Evolutionary conservation across 2,329 filamentous ascomycete genomes (phyloP), one percentile per base, ranked within the genome.

Genomic region (Fonsecaea multimorphosa): DNA sequence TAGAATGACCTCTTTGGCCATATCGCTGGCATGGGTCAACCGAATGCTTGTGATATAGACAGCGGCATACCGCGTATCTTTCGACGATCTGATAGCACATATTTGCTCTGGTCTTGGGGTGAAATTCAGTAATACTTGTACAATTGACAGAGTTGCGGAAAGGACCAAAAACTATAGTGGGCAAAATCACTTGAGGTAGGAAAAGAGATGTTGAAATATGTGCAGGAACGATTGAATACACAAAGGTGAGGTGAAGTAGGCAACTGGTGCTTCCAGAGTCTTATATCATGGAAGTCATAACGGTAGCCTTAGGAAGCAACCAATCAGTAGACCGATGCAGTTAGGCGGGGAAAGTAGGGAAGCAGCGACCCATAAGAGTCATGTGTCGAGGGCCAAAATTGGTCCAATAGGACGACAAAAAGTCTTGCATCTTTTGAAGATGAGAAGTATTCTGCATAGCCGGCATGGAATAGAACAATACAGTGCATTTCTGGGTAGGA

Each of bases 11-110:
- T 57, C 87, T 86, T 66, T 90, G 88, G 67, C 90, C 91, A 76
- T 92, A 92, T 38, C 87, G 83, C 56, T 87, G 83, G 76, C 93
- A 97, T 67, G 91, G 90, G 75, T 97, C 93, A 73, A 97, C 85
- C 55, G 91, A 88, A 77, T 97, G 93, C 74, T 89, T 85, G 82
- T 94, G 92, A 83, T 97, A 96, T 72, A 94, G 84, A 80, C 93
- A 97, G 70, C 88, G 86, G 84, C 93, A 97, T 63, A 90, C 91
- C 62, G 92, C 89, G 82, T 93, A 97, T 65, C 91, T 85, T 78
- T 97, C 93, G 73, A 94, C 83, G 68, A 97, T 80, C 80, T 93
- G 91, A 75, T 92, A 93, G 76, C 93, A 97, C 93, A 97, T 96
- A 34, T 9, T 61, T 60, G 29, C 16, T 38, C 29, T 60, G 22